Evolutionary conservation across 495 filamentous ascomycete species (phyloP).

Genomic region (Copromyces sp.): DNA sequence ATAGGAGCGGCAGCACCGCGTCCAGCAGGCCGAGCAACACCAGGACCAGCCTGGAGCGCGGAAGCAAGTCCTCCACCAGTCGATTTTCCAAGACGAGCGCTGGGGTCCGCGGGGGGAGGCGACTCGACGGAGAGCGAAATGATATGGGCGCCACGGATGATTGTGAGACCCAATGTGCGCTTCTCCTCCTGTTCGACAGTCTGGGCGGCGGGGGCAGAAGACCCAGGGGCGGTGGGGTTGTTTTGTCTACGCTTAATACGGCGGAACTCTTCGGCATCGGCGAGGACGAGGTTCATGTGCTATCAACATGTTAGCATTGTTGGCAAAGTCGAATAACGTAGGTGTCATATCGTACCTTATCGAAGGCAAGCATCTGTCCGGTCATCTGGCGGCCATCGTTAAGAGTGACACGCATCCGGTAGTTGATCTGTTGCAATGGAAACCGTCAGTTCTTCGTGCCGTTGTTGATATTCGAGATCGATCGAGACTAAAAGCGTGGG

Average conservation of each 20-base stretch:
- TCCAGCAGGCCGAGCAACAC: conserved; percentile 85
- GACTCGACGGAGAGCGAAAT: conserved; percentile 92
- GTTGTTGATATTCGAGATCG: neutral
- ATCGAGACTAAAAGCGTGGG: neutral
- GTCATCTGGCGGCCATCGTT: conserved; percentile 94
- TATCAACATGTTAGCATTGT: conserved; percentile 29
- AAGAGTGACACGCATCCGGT: conserved; percentile 94
- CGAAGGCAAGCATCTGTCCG: conserved; percentile 93
- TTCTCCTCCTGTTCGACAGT: conserved; percentile 89
- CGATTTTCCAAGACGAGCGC: conserved; percentile 72
- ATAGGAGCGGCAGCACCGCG: conserved; percentile 66
- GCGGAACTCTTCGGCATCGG: conserved; percentile 98
- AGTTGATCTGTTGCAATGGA: conserved; percentile 68
- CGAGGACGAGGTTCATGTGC: conserved; percentile 99
- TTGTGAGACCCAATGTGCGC: conserved; percentile 87
- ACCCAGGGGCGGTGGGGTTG: conserved; percentile 64
- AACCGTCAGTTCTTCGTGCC: conserved; percentile 23
- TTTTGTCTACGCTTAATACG: conserved; percentile 80
- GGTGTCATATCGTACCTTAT: conserved; percentile 55
- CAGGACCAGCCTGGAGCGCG: conserved; percentile 71
- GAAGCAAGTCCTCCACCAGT: conserved; percentile 57
- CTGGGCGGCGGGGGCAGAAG: conserved; percentile 39
- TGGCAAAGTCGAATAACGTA: neutral
- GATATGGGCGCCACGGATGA: conserved; percentile 87
- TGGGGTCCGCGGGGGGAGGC: conserved; percentile 90